phyloP scores from a whole-genome alignment of 306 rosid species.

The Citrullus colocynthis region DNA sequence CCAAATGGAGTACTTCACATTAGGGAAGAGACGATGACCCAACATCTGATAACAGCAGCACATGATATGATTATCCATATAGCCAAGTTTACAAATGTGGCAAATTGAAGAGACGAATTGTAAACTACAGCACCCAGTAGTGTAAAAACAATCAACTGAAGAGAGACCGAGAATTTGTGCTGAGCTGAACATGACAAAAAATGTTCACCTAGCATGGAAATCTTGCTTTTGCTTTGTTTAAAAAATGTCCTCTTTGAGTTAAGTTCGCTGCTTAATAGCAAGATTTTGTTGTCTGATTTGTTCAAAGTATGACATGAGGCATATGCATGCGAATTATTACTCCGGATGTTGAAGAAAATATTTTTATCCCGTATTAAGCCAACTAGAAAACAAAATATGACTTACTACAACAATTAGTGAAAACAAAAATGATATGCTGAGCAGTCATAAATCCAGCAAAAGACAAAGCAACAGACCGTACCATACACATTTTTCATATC shows the following conservation, averaged over 20 bases:
- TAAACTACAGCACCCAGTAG: background rate
- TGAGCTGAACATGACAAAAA: background rate
- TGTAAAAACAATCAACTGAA: background rate
- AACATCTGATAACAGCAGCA: conserved; percentile 51
- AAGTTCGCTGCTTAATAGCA: background rate
- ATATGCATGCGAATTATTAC: background rate
- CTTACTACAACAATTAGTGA: background rate
- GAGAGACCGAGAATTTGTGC: background rate
- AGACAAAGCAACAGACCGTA: background rate
- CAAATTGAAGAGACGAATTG: background rate
- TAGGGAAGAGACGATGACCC: conserved; percentile 88
- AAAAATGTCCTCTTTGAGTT: background rate
- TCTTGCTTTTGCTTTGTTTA: background rate
- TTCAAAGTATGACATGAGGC: background rate
- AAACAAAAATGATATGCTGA: background rate
- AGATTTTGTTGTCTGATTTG: background rate
- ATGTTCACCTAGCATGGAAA: background rate
- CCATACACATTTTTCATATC: background rate
- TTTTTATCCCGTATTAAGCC: background rate
- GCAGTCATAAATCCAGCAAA: background rate
- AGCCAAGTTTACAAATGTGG: background rate
- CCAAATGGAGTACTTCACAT: conserved; percentile 87
- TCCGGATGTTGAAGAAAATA: background rate
- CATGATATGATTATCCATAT: background rate
- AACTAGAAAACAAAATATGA: background rate